phyloP scores from a whole-genome alignment of 768 basidiomycete genomes.

The Phylloporus arenicola region DNA sequence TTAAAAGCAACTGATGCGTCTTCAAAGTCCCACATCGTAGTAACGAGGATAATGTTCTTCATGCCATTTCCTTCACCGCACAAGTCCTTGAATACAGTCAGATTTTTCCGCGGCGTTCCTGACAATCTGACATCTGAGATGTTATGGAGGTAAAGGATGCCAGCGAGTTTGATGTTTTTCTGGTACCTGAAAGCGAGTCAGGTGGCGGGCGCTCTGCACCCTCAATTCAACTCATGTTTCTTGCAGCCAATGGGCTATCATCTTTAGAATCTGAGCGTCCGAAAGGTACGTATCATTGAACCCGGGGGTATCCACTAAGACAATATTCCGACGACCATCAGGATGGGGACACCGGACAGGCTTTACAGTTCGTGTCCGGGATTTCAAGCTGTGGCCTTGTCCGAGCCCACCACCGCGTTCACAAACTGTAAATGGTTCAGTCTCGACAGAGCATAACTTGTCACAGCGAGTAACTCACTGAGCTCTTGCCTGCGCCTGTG shows the following conservation, averaged over 20 bases:
- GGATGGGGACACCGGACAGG: constrained; percentile 12
- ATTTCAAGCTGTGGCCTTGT: constrained; percentile 1
- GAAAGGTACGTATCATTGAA: constrained; percentile 10
- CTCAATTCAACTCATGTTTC: constrained; percentile 5
- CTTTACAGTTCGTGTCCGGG: constrained; percentile 6
- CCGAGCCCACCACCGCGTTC: constrained; percentile 3
- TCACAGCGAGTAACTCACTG: constrained; percentile 6
- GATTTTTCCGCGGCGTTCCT: constrained; percentile 9
- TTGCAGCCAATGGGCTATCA: constrained; percentile 14
- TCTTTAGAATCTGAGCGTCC: constrained; percentile 8
- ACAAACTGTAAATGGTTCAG: constrained; percentile 9
- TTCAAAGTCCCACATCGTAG: constrained; percentile 16
- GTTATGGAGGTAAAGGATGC: constrained; percentile 12
- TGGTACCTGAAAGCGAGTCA: constrained; percentile 7
- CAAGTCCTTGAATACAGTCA: constrained; percentile 7
- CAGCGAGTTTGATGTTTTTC: constrained; percentile 7
- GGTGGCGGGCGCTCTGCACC: background rate
- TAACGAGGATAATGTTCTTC: constrained; percentile 16
- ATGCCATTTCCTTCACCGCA: constrained; percentile 8
- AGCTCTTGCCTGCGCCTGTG: constrained; percentile 16
- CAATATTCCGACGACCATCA: constrained; percentile 8
- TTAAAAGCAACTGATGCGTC: background rate
- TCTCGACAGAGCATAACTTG: background rate
- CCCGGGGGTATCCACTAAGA: too few relatives aligned
- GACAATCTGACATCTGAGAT: constrained; percentile 9